Conservation (phyloP, 179 eudicot genomes). For the Amaranthus tricolor region DNA sequence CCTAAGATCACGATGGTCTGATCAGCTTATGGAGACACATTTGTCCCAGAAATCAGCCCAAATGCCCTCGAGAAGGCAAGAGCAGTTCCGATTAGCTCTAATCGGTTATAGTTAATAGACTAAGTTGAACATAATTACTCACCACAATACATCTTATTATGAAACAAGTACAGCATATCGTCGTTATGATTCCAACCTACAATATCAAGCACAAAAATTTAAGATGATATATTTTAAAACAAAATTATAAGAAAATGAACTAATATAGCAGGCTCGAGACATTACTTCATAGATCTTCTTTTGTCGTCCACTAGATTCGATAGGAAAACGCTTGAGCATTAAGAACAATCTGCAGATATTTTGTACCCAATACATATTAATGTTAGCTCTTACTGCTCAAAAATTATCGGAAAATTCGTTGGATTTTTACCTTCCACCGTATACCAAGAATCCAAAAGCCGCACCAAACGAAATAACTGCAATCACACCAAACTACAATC, state of each 20-base stretch:
- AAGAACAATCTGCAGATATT: slow-evolving; percentile 47
- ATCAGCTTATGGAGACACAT: too few relatives aligned
- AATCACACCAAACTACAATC: slow-evolving; percentile 19
- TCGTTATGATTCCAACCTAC: slow-evolving; percentile 76
- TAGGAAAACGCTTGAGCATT: slow-evolving; percentile 67
- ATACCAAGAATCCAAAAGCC: slow-evolving; percentile 63
- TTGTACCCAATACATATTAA: not conserved
- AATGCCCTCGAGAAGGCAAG: too few relatives aligned
- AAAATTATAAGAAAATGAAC: not conserved
- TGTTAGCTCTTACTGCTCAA: not conserved
- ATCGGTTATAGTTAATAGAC: not conserved
- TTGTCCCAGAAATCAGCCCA: too few relatives aligned
- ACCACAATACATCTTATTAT: slow-evolving; percentile 38
- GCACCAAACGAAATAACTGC: slow-evolving; percentile 61
- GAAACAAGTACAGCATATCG: slow-evolving; percentile 61
- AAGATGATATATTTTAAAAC: not conserved
- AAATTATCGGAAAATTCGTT: not conserved
- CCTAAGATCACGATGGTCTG: too few relatives aligned
- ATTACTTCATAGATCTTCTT: slow-evolving; percentile 69
- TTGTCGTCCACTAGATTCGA: slow-evolving; percentile 65
- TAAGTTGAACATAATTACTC: slow-evolving; percentile 11
- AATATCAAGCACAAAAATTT: slow-evolving; percentile 17
- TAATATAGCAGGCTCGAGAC: not conserved
- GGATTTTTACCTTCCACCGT: slow-evolving; percentile 60
- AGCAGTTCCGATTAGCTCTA: too few relatives aligned